Evolutionary conservation across 148 eudicot species (phyloP).

Genomic region (Vaccinium vitisidaea): DNA sequence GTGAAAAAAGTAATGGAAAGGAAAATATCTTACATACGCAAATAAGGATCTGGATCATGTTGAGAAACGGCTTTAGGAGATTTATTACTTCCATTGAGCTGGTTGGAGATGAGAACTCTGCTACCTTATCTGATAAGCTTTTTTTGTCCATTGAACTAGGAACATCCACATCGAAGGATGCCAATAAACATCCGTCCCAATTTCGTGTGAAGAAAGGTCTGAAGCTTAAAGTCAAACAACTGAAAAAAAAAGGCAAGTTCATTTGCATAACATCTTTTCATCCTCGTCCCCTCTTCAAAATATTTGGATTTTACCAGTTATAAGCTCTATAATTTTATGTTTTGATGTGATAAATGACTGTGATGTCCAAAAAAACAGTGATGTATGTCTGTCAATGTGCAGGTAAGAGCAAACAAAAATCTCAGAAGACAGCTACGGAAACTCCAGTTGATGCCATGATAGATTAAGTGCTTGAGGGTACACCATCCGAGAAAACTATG

Average conservation of each 20-base stretch:
- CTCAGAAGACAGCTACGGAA: slow-evolving; percentile 25
- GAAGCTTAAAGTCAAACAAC: slow-evolving; percentile 55
- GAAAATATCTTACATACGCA: not conserved
- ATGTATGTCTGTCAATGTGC: slow-evolving; percentile 9
- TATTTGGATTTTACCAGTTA: not conserved
- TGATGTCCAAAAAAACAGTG: not conserved
- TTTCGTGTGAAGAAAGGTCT: slow-evolving; percentile 71
- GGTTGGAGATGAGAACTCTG: slow-evolving; percentile 4
- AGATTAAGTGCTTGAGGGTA: slow-evolving; percentile 29
- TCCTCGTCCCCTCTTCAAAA: not conserved
- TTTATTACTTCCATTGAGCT: not conserved
- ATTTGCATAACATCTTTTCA: not conserved
- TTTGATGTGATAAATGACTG: not conserved
- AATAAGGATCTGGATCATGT: not conserved
- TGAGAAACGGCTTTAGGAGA: not conserved
- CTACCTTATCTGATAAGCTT: not conserved
- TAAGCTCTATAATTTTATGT: not conserved
- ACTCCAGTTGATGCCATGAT: slow-evolving; percentile 47
- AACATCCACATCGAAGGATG: slow-evolving; percentile 44
- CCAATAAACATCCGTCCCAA: slow-evolving; percentile 39
- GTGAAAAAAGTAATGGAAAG: not conserved
- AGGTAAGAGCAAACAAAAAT: slow-evolving; percentile 42
- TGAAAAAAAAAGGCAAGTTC: slow-evolving; percentile 52
- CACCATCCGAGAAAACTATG: not conserved
- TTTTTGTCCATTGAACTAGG: slow-evolving; percentile 29